Conservation (phyloP, 2,329 filamentous ascomycete species). For the Cytospora paraplurivora region DNA sequence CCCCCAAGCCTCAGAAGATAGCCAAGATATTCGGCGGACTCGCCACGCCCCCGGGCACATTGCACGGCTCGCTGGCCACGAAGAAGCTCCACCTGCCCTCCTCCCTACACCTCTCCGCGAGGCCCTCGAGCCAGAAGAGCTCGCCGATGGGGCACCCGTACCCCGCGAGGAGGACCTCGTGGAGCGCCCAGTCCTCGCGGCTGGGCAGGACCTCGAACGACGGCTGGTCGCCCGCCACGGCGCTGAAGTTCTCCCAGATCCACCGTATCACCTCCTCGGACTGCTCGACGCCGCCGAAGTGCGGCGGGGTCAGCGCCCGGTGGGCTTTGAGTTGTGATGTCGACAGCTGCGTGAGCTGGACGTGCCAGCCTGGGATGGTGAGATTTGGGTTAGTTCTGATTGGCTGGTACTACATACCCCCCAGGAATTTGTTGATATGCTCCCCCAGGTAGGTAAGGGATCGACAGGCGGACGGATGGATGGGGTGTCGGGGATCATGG, state of each 20-base stretch:
- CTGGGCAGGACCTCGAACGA: conserved; percentile 44
- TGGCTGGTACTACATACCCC: no score
- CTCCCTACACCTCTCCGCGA: conserved; percentile 44
- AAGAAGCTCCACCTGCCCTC: conserved; percentile 49
- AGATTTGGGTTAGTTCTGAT: neutral
- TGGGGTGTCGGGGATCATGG: neutral
- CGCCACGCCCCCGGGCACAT: conserved; percentile 45
- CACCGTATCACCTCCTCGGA: conserved; percentile 47
- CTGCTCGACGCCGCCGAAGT: conserved; percentile 51
- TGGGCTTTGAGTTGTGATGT: conserved; percentile 41
- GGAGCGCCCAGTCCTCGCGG: conserved; percentile 35
- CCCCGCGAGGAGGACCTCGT: conserved; percentile 51
- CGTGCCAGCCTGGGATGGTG: conserved; percentile 44
- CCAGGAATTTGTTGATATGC: no score
- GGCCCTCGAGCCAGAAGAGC: conserved; percentile 50
- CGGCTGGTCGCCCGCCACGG: conserved; percentile 48
- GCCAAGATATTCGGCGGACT: conserved; percentile 29
- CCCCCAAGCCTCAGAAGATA: conserved; percentile 11
- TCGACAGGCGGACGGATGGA: neutral
- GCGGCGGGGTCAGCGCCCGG: conserved; percentile 41
- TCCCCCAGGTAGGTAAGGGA: no score
- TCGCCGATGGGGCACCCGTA: conserved; percentile 56
- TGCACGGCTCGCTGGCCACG: conserved; percentile 48
- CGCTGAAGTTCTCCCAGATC: conserved; percentile 46
- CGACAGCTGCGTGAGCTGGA: conserved; percentile 42